phyloP scores from a whole-genome alignment of 1,139 yeast species.

The Zygosaccharomyces pseudobailii region DNA sequence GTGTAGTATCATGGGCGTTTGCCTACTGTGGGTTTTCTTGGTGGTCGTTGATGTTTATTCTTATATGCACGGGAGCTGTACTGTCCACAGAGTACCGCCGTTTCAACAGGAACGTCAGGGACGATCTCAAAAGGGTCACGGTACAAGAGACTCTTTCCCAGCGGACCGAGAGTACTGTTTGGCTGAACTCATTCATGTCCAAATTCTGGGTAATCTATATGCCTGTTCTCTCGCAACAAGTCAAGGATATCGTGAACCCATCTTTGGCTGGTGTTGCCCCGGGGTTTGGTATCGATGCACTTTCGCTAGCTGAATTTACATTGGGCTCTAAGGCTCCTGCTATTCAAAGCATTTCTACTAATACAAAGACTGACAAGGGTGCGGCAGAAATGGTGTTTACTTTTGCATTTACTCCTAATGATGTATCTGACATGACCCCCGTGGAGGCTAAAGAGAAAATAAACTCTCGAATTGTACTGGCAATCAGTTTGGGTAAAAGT shows the following conservation, averaged over 20 bases:
- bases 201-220: constrained; percentile 83
- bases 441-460: constrained; percentile 63
- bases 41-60: constrained; percentile 50
- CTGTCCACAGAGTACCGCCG: constrained; percentile 69
- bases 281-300: constrained; percentile 72
- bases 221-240: constrained; percentile 80
- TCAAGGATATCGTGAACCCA: constrained; percentile 60
- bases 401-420: constrained; percentile 73
- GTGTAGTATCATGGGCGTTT: constrained; percentile 64
- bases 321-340: constrained; percentile 77
- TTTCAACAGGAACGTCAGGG: constrained; percentile 65
- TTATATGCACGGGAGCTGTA: constrained; percentile 58
- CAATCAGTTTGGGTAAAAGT: constrained; percentile 74
- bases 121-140: constrained; percentile 61
- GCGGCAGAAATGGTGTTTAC: constrained; percentile 80
- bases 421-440: constrained; percentile 76
- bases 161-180: constrained; percentile 66
- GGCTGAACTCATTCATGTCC: constrained; percentile 71
- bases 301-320: constrained; percentile 70
- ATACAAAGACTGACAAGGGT: constrained; percentile 61
- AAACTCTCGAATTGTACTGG: constrained; percentile 74
- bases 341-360: constrained; percentile 64
- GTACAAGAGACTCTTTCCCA: constrained; percentile 58
- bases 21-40: constrained; percentile 47
- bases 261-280: constrained; percentile 68